Conservation (phyloP, 2,329 filamentous ascomycete species). For the Helotiales sp. region DNA sequence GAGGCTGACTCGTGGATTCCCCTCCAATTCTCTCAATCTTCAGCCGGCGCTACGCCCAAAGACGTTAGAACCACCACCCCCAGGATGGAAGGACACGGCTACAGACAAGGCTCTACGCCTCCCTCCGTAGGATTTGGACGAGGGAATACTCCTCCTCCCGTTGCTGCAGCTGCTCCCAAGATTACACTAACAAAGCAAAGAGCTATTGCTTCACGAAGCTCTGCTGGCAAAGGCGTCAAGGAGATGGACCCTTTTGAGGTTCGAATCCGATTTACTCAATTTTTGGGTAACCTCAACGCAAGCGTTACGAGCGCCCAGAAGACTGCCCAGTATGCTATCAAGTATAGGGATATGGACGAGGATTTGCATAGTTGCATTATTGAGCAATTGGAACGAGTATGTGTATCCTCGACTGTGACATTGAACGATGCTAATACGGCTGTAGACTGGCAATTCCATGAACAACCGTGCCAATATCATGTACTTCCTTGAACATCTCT, state of each 20-base stretch:
- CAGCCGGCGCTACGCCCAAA: background rate
- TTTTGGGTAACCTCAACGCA: conserved; percentile 88
- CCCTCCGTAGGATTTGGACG: background rate
- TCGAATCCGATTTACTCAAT: conserved; percentile 91
- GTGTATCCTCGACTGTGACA: conserved; percentile 22
- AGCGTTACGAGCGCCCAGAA: conserved; percentile 87
- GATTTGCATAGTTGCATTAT: conserved; percentile 96
- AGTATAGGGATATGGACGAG: conserved; percentile 92
- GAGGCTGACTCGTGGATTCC: background rate
- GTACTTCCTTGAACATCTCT: conserved; percentile 96
- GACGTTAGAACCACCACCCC: background rate
- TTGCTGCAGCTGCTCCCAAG: background rate
- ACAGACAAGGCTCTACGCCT: background rate
- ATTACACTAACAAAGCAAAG: background rate
- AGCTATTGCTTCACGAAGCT: background rate
- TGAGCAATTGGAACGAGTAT: conserved; percentile 85
- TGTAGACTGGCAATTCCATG: conserved; percentile 72
- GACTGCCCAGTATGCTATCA: conserved; percentile 91
- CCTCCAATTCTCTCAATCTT: background rate
- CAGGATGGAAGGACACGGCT: background rate
- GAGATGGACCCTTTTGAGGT: conserved; percentile 84
- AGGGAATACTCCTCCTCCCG: background rate
- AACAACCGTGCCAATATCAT: conserved; percentile 98
- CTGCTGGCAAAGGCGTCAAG: background rate
- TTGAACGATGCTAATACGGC: background rate